Evolutionary conservation across 2,329 filamentous ascomycete species (phyloP).

Genomic region (Dactylellina sp.): DNA sequence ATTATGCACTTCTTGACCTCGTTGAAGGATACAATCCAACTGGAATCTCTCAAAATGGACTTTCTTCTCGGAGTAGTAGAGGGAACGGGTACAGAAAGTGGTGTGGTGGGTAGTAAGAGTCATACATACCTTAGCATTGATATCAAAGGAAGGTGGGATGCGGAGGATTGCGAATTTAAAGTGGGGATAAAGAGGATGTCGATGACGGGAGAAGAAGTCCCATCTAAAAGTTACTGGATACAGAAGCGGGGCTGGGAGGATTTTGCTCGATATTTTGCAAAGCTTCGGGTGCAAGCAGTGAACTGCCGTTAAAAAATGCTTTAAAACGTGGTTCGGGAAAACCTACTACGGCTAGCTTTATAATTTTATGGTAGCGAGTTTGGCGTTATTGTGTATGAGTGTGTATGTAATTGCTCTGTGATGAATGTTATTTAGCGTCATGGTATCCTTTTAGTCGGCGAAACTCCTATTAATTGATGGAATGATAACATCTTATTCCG

Average conservation of each 20-base stretch:
- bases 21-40: constrained; percentile 11
- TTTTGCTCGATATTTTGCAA: constrained; percentile 15
- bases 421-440: too few relatives aligned
- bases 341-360: too few relatives aligned
- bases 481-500: too few relatives aligned
- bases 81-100: not conserved
- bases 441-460: too few relatives aligned
- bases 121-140: constrained; percentile 30
- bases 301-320: not conserved
- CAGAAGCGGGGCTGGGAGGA: constrained; percentile 38
- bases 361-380: not conserved
- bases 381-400: not conserved
- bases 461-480: too few relatives aligned
- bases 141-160: constrained; percentile 18
- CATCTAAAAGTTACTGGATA: constrained; percentile 25
- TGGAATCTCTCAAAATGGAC: constrained; percentile 32
- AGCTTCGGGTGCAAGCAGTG: not conserved
- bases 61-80: constrained; percentile 15
- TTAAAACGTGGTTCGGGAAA: not conserved
- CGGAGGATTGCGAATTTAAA: constrained; percentile 31
- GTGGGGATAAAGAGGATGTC: constrained; percentile 30
- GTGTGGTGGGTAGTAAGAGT: not conserved
- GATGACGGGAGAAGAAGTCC: constrained; percentile 15
- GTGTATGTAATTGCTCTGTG: not conserved
- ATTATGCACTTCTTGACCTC: constrained; percentile 23